These are phyloP conservation scores for Acacia confusa DNA, from an alignment of 306 rosid species.

Conservation along the genomic window DNA sequence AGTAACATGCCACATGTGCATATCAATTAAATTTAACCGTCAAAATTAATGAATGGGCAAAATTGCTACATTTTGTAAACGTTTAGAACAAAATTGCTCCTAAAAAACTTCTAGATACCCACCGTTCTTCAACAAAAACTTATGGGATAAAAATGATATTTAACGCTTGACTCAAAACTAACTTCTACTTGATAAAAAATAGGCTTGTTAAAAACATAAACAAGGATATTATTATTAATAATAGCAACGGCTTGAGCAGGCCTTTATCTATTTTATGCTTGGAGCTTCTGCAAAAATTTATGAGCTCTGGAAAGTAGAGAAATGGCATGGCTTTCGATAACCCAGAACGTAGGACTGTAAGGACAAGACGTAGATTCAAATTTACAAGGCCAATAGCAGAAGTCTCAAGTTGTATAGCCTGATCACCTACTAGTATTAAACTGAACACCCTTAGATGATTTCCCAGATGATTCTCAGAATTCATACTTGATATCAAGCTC, in stretches of 20 bases:
- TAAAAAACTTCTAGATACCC: no score
- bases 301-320: constrained; percentile 5
- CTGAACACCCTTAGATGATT: background rate
- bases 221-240: background rate
- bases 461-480: no score
- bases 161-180: background rate
- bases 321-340: constrained; percentile 1
- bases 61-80: no score
- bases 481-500: constrained; percentile 11
- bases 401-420: background rate
- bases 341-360: background rate
- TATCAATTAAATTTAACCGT: no score
- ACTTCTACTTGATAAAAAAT: background rate
- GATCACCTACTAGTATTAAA: background rate
- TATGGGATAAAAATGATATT: no score
- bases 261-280: background rate
- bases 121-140: no score
- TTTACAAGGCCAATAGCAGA: constrained; percentile 1
- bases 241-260: background rate
- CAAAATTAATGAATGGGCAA: no score
- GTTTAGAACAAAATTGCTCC: no score
- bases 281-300: background rate
- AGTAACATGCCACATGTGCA: no score
- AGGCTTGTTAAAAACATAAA: background rate
- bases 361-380: background rate